Evolutionary conservation across 352 stramenopile species (phyloP).

Genomic region (Hyaloperonospora arabidopsidis): DNA sequence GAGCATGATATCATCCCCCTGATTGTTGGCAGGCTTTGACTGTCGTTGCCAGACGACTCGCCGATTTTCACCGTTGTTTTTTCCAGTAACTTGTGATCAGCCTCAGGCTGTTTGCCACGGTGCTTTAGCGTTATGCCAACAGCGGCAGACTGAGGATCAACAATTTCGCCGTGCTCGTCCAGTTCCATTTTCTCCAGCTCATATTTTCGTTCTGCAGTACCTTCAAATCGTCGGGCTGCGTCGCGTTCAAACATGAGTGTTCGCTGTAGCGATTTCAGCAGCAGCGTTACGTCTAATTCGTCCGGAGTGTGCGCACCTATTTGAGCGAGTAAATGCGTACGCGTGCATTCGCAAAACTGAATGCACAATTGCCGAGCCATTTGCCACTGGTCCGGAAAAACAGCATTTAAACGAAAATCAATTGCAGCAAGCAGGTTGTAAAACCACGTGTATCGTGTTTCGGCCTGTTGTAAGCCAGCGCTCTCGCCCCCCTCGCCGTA

Average conservation of each 20-base stretch:
- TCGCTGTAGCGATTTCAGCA: conserved; percentile 65
- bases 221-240: conserved; percentile 62
- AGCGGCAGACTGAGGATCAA: conserved; percentile 58
- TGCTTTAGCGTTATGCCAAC: conserved; percentile 56
- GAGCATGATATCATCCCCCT: conserved; percentile 82
- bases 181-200: conserved; percentile 57
- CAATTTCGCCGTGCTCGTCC: conserved; percentile 62
- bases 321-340: conserved; percentile 58
- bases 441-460: conserved; percentile 76
- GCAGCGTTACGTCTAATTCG: conserved; percentile 62
- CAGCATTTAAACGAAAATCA: conserved; percentile 80
- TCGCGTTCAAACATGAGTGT: conserved; percentile 78
- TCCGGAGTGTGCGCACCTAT: conserved; percentile 60
- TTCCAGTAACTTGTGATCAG: conserved; percentile 54
- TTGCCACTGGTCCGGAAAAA: conserved; percentile 96
- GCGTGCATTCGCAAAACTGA: conserved; percentile 87
- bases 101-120: conserved; percentile 64
- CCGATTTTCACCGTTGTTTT: conserved; percentile 58
- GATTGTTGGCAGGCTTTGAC: conserved; percentile 59
- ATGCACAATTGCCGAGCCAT: conserved; percentile 90
- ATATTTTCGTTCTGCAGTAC: conserved; percentile 28
- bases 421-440: conserved; percentile 64
- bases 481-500: conserved; percentile 57
- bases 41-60: conserved; percentile 28
- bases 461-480: conserved; percentile 46